Conservation (phyloP, 495 filamentous ascomycete genomes). For the Aspergillus cristatus region DNA sequence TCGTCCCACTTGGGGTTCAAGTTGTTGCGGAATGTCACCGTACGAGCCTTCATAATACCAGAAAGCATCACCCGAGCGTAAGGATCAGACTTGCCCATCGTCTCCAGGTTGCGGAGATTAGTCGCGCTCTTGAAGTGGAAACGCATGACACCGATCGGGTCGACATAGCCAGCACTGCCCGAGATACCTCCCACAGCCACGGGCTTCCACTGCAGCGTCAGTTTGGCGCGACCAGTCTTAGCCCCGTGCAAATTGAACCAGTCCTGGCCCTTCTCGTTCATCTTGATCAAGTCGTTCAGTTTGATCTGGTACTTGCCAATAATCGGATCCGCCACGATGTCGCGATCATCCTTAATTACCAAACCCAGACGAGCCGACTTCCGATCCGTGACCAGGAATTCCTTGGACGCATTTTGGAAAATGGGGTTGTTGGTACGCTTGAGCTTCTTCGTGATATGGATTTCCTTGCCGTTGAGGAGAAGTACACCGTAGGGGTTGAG, state of each 20-base stretch:
- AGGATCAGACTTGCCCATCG: constrained; percentile 93
- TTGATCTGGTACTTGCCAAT: constrained; percentile 91
- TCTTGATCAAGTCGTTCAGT: constrained; percentile 81
- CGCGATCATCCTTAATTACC: constrained; percentile 90
- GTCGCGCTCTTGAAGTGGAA: constrained; percentile 80
- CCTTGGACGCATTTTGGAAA: constrained; percentile 83
- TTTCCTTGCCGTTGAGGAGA: constrained; percentile 80
- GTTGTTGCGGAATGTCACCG: constrained; percentile 93
- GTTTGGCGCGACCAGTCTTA: constrained; percentile 77
- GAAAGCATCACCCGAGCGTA: constrained; percentile 84
- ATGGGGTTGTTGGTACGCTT: constrained; percentile 96
- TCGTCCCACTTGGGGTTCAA: constrained; percentile 96
- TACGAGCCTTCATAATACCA: constrained; percentile 79
- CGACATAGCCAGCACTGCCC: constrained; percentile 81
- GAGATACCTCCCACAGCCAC: constrained; percentile 69
- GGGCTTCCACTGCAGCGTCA: constrained; percentile 90
- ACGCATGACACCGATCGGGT: constrained; percentile 88
- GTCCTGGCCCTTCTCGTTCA: constrained; percentile 86
- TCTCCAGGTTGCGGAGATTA: constrained; percentile 83
- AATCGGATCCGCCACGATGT: constrained; percentile 71
- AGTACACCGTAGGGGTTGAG: constrained; percentile 86
- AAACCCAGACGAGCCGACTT: constrained; percentile 83
- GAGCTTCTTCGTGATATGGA: constrained; percentile 75
- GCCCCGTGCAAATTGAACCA: constrained; percentile 86
- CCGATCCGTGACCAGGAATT: constrained; percentile 86